Evolutionary conservation across 192 early-diverging fungal species (phyloP).

Genomic region (Backusella parvicylindrica): DNA sequence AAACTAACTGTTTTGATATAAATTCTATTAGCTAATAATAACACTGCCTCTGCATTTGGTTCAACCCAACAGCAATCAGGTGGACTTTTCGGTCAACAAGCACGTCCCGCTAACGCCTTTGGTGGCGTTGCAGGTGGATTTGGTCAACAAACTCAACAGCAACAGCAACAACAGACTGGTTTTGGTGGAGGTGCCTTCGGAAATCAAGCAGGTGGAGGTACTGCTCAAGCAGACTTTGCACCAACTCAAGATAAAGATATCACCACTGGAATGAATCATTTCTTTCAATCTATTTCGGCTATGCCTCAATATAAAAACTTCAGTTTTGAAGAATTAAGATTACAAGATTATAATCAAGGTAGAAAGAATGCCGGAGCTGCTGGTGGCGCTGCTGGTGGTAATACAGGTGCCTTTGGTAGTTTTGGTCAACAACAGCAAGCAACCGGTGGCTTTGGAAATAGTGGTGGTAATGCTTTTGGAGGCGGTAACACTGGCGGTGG

Average conservation of each 20-base stretch:
- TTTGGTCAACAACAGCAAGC: background rate
- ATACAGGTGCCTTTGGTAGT: slow-evolving; percentile 32
- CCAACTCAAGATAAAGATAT: slow-evolving; percentile 47
- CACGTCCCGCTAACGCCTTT: slow-evolving; percentile 26
- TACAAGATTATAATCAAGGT: slow-evolving; percentile 83
- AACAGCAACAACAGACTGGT: slow-evolving; percentile 40
- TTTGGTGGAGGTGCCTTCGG: slow-evolving; percentile 42
- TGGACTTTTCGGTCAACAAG: slow-evolving; percentile 25
- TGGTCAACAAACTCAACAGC: slow-evolving; percentile 31
- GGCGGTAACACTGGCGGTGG: slow-evolving; percentile 62
- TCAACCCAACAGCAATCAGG: slow-evolving; percentile 26
- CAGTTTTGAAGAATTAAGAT: slow-evolving; percentile 87
- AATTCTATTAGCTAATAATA: background rate
- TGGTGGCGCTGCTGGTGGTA: slow-evolving; percentile 31
- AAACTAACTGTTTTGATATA: background rate
- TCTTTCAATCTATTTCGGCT: slow-evolving; percentile 70
- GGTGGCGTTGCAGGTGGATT: slow-evolving; percentile 37
- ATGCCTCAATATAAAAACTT: slow-evolving; percentile 84
- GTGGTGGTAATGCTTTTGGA: slow-evolving; percentile 89
- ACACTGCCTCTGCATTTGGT: slow-evolving; percentile 42
- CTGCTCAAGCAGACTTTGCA: slow-evolving; percentile 52
- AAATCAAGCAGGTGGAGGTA: slow-evolving; percentile 36
- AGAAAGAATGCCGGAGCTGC: slow-evolving; percentile 55
- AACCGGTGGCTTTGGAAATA: slow-evolving; percentile 46
- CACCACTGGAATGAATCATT: slow-evolving; percentile 51